Conservation (phyloP, 495 filamentous ascomycete genomes). For the Aspergillus indologenus region DNA sequence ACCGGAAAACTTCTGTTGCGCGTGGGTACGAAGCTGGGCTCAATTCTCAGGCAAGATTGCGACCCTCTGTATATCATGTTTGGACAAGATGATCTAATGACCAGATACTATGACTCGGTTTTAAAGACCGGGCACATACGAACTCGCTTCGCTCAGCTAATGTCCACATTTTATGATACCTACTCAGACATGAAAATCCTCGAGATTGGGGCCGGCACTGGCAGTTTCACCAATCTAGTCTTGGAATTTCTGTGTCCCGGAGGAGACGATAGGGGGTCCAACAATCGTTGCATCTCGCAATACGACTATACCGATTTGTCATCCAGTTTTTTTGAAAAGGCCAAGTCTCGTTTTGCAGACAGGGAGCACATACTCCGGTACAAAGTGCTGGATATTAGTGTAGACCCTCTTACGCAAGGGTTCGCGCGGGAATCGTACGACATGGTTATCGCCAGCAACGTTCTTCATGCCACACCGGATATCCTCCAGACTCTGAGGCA, state of each 20-base stretch:
- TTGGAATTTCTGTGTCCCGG: neutral
- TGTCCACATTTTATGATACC: neutral
- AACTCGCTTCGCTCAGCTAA: neutral
- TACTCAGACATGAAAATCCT: neutral
- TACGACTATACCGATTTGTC: neutral
- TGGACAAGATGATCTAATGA: neutral
- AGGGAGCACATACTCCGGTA: neutral
- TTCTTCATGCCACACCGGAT: too few species aligned
- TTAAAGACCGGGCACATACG: neutral
- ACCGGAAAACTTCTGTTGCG: neutral
- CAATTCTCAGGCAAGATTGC: neutral
- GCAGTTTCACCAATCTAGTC: neutral
- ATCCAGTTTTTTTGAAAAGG: neutral
- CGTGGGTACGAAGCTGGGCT: neutral
- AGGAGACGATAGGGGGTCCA: neutral
- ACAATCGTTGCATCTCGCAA: neutral
- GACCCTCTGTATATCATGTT: neutral
- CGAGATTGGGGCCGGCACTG: neutral
- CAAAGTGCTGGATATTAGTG: neutral
- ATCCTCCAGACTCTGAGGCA: too few species aligned
- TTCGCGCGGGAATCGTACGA: conserved; percentile 1
- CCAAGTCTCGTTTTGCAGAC: neutral
- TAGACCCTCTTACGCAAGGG: neutral
- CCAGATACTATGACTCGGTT: neutral
- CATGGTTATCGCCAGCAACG: neutral